Evolutionary conservation across 192 early-diverging fungal species (phyloP), one percentile per base, ranked within the genome.

Genomic region (Diversispora epigaea): DNA sequence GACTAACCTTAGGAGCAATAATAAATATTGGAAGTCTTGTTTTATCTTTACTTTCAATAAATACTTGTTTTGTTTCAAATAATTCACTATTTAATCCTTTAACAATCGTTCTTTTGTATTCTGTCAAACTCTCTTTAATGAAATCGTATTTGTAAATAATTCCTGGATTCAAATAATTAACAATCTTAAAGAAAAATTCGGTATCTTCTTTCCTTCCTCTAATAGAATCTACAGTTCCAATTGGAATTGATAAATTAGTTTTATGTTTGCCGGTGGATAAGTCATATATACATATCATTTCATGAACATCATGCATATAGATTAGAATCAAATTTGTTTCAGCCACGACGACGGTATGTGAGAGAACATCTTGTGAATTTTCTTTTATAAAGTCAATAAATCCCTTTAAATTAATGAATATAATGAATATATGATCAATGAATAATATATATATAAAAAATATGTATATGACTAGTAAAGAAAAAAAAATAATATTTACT

Each of bases 11-110:
- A 64, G 84, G 84, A 76, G 79, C 76, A 25, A 86, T 79, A 65
- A 93, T 85, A 76, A 88, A 93, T 86, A 91, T 88, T 63, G 91
- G 90, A 60, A 91, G 81, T 45, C 78, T 80, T 22, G 88, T 91
- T 1, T 87, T 88, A 68, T 91, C 90, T 79, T 93, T 90, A 71
- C 82, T 83, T 15, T 76, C 47, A 64, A 86, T 89, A 68, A 89
- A 93, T 40, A 91, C 82, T 78, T 93, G 91, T 50, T 86, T 84
- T 40, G 88, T 86, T 72, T 87, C 84, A 44, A 88, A 85, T 32
- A 80, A 40, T 39, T 74, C 75, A 10, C 76, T 74, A 45, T 91
- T 77, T 65, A 89, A 78, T 65, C 83, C 85, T 50, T 81, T 75
- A 49, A 91, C 86, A 19, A 81, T 52, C 3, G 85, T 80, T 65